Evolutionary conservation across 306 rosid genomes (phyloP).

Genomic region (Dalbergia cochinchinensis): DNA sequence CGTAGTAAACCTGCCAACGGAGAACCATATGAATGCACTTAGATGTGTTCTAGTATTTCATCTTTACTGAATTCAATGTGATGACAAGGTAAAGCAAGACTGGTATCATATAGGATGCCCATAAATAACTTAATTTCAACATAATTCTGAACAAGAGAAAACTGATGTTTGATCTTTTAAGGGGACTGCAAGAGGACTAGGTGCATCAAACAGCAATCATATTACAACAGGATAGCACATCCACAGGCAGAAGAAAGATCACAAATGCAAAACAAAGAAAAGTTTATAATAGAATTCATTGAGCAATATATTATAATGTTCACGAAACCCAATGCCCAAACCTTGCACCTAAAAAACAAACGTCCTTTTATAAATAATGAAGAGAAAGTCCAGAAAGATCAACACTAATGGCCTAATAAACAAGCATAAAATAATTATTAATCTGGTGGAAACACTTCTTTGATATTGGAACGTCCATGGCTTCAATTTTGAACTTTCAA

Average conservation of each 20-base stretch:
- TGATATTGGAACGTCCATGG: background rate
- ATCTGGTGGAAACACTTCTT: background rate
- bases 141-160: slow-evolving; percentile 1
- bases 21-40: slow-evolving; percentile 28
- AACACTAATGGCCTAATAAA: slow-evolving; percentile 19
- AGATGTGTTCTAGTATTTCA: slow-evolving; percentile 25
- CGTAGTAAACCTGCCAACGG: slow-evolving; percentile 67
- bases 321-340: slow-evolving; percentile 19
- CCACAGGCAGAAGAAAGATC: slow-evolving; percentile 1
- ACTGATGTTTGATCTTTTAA: background rate
- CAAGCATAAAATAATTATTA: slow-evolving; percentile 4
- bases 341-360: background rate
- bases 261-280: slow-evolving; percentile 8
- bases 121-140: background rate
- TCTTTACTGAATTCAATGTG: slow-evolving; percentile 20
- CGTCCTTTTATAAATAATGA: background rate
- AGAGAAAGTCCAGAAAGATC: slow-evolving; percentile 29
- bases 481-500: slow-evolving; percentile 25
- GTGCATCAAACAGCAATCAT: slow-evolving; percentile 5
- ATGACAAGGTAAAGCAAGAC: slow-evolving; percentile 6
- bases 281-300: slow-evolving; percentile 22
- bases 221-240: slow-evolving; percentile 17
- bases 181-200: slow-evolving; percentile 6
- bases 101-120: background rate
- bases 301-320: slow-evolving; percentile 9